A percentile compares a stretch with the other conserved stretches of the same genome.
Evolutionary conservation across 202 grass and related monocot species (phyloP).

Genomic region (Panicum virgatum): DNA sequence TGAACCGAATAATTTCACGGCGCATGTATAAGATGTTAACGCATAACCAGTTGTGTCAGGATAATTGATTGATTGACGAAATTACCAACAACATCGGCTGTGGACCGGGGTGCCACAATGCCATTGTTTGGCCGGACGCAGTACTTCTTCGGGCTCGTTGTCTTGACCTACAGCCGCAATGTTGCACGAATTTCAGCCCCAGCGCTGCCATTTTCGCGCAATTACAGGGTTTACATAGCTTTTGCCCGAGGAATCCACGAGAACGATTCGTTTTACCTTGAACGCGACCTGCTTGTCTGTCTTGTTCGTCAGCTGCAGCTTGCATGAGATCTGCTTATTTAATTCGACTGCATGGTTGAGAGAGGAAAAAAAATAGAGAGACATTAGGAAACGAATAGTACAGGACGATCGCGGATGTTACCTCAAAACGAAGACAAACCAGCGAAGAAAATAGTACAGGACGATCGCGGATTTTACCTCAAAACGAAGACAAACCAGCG

Average conservation of each 20-base stretch:
- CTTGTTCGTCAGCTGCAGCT: constrained; percentile 77
- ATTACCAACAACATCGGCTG: constrained; percentile 71
- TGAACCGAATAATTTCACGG: constrained; percentile 36
- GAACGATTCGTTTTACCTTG: constrained; percentile 53
- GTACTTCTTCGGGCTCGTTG: constrained; percentile 96
- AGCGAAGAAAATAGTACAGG: too few relatives aligned
- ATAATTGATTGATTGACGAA: constrained; percentile 8
- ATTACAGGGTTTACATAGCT: constrained; percentile 7
- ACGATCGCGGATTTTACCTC: too few relatives aligned
- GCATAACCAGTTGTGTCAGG: constrained; percentile 2
- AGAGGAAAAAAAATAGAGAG: not conserved
- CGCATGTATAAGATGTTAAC: constrained; percentile 3
- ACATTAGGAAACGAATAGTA: constrained; percentile 29
- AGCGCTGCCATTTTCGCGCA: not conserved
- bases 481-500: not conserved
- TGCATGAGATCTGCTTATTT: constrained; percentile 87
- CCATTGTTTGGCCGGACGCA: constrained; percentile 87
- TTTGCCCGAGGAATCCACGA: not conserved
- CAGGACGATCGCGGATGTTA: not conserved
- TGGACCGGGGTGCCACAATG: constrained; percentile 73
- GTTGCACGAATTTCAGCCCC: not conserved
- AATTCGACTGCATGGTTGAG: constrained; percentile 60
- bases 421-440: constrained; percentile 7
- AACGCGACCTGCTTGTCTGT: constrained; percentile 70
- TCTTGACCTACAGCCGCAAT: constrained; percentile 71